Conservation (phyloP, 371 early-diverging fungal species). For the Mortierella sp. region DNA sequence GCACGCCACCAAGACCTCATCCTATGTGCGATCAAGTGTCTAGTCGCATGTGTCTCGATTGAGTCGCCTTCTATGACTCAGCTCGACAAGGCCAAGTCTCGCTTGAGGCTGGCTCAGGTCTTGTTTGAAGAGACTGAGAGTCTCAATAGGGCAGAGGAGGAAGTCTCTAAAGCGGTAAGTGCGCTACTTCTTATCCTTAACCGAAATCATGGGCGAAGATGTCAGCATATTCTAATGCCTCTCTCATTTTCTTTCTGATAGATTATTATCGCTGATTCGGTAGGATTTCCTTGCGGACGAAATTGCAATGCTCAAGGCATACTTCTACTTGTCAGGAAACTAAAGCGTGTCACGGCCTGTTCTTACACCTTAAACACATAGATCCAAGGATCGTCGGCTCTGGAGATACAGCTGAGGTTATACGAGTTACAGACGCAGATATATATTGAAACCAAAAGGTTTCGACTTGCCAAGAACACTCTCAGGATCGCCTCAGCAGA, state of each 20-base stretch:
- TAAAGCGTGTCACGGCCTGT: neutral
- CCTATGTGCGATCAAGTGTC: conserved; percentile 42
- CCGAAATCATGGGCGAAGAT: neutral
- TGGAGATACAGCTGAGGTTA: conserved; percentile 46
- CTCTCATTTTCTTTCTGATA: neutral
- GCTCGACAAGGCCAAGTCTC: conserved; percentile 52
- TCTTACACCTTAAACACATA: neutral
- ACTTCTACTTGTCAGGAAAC: neutral
- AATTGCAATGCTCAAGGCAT: neutral
- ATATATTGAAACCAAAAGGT: conserved; percentile 35
- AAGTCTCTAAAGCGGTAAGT: conserved; percentile 49
- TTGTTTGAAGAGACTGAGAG: conserved; percentile 55
- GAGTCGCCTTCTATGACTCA: conserved; percentile 48
- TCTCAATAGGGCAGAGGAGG: conserved; percentile 37
- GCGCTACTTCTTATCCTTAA: neutral
- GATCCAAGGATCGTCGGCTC: conserved; percentile 45
- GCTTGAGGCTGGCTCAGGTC: conserved; percentile 48
- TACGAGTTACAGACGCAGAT: conserved; percentile 50
- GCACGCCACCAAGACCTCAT: conserved; percentile 41
- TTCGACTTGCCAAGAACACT: conserved; percentile 46
- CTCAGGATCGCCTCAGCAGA: conserved; percentile 32
- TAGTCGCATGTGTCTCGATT: conserved; percentile 35
- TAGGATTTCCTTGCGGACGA: conserved; percentile 13
- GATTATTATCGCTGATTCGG: conserved; percentile 40
- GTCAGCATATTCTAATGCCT: neutral